phyloP scores from a whole-genome alignment of 768 basidiomycete species.

The Amanita thiersii region DNA sequence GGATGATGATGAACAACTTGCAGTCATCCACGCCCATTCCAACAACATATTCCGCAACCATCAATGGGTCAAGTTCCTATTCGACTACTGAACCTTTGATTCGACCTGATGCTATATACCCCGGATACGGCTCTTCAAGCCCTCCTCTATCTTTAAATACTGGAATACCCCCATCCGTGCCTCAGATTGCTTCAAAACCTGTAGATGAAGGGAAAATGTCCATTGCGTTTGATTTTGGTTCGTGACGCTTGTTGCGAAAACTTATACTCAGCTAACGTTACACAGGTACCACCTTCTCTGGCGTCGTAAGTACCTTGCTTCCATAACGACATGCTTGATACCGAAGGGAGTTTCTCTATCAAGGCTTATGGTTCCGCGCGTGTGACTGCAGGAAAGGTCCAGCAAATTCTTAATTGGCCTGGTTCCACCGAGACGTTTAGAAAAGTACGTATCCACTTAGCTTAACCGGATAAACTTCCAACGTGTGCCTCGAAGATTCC shows the following conservation, averaged over 20 bases:
- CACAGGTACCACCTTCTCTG: slow-evolving; percentile 80
- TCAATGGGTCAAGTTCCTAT: slow-evolving; percentile 19
- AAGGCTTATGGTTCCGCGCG: slow-evolving; percentile 85
- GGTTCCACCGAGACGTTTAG: slow-evolving; percentile 81
- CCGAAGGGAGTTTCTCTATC: slow-evolving; percentile 5
- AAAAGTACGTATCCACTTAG: slow-evolving; percentile 37
- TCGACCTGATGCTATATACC: slow-evolving; percentile 23
- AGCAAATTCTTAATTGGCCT: slow-evolving; percentile 84
- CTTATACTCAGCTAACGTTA: slow-evolving; percentile 5
- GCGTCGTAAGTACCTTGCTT: slow-evolving; percentile 51
- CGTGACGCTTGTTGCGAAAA: slow-evolving; percentile 13
- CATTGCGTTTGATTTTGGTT: slow-evolving; percentile 78
- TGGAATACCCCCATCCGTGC: slow-evolving; percentile 15
- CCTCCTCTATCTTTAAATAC: slow-evolving; percentile 17
- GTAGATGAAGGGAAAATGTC: slow-evolving; percentile 73
- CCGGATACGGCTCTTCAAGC: slow-evolving; percentile 13
- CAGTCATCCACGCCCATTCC: slow-evolving; percentile 11
- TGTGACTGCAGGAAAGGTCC: slow-evolving; percentile 69
- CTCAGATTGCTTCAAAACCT: slow-evolving; percentile 15
- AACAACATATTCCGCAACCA: slow-evolving; percentile 11
- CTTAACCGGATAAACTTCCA: neutral
- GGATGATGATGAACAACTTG: neutral
- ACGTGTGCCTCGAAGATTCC: slow-evolving; percentile 39
- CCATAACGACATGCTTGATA: slow-evolving; percentile 2
- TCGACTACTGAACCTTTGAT: slow-evolving; percentile 19